phyloP scores from a whole-genome alignment of 495 filamentous ascomycete species.

The Aspergillus panamensis region DNA sequence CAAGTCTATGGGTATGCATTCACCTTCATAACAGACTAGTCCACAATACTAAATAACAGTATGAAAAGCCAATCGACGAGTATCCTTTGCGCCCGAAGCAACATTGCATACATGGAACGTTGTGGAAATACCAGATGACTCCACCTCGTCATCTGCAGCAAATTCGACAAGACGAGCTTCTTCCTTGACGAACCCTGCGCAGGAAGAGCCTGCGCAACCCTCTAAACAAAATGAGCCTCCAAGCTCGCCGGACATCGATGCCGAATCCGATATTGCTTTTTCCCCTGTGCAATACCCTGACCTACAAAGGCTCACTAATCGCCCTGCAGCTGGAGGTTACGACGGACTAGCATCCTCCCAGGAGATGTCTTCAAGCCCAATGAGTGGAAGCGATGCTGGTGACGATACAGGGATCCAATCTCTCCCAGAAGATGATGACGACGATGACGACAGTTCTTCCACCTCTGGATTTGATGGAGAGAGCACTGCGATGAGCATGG shows the following conservation, averaged over 20 bases:
- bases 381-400: constrained; percentile 60
- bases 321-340: constrained; percentile 19
- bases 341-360: constrained; percentile 28
- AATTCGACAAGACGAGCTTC: constrained; percentile 69
- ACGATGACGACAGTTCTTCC: constrained; percentile 50
- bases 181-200: constrained; percentile 48
- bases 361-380: constrained; percentile 74
- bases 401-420: constrained; percentile 52
- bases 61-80: constrained; percentile 71
- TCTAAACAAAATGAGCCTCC: constrained; percentile 58
- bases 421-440: constrained; percentile 52
- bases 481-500: constrained; percentile 70
- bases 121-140: constrained; percentile 82
- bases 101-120: constrained; percentile 98
- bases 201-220: constrained; percentile 34
- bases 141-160: constrained; percentile 77
- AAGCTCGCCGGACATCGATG: constrained; percentile 59
- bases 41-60: constrained; percentile 15
- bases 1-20: constrained; percentile 68
- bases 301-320: constrained; percentile 51
- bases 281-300: constrained; percentile 70
- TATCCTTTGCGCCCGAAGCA: constrained; percentile 96
- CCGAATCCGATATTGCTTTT: constrained; percentile 55
- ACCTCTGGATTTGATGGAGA: constrained; percentile 61
- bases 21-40: background rate